Conservation (phyloP, 2,329 filamentous ascomycete species). For the Beauveria brongniartii region DNA sequence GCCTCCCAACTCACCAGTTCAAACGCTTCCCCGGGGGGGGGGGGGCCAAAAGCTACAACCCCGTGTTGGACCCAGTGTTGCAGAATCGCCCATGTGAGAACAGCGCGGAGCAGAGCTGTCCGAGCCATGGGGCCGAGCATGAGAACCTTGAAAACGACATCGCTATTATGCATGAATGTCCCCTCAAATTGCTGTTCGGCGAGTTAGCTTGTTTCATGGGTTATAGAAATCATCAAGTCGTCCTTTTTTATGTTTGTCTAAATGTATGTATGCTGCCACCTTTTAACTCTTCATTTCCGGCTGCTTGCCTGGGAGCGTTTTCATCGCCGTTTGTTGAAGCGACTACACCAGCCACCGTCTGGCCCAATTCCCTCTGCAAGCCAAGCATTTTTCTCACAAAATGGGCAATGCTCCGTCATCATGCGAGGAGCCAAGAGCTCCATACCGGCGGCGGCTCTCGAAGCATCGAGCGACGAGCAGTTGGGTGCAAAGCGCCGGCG, state of each 20-base stretch:
- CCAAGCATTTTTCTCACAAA: neutral
- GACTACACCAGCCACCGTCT: neutral
- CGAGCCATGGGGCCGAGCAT: neutral
- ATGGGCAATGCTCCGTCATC: conserved; percentile 47
- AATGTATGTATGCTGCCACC: neutral
- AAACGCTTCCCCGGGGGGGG: too few relatives aligned
- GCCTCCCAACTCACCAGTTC: neutral
- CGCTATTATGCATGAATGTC: neutral
- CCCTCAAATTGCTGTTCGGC: conserved; percentile 5
- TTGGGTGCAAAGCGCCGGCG: conserved; percentile 28
- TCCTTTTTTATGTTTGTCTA: neutral
- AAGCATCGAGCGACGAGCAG: conserved; percentile 39
- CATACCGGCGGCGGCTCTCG: conserved; percentile 38
- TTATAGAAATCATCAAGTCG: neutral
- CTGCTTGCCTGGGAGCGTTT: neutral
- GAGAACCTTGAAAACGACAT: conserved; percentile 6
- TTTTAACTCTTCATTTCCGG: neutral
- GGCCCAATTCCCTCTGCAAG: neutral
- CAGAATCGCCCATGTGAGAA: too few relatives aligned
- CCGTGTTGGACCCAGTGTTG: too few relatives aligned
- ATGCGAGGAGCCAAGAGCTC: conserved; percentile 28
- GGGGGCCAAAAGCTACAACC: neutral
- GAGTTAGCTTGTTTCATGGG: conserved; percentile 7
- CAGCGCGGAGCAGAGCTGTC: too few relatives aligned
- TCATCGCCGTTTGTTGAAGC: neutral